Percentiles rank a stretch among this genome's conserved stretches.
Conservation (phyloP, 768 basidiomycete species). For the Dictyophora rubrovolvata region DNA sequence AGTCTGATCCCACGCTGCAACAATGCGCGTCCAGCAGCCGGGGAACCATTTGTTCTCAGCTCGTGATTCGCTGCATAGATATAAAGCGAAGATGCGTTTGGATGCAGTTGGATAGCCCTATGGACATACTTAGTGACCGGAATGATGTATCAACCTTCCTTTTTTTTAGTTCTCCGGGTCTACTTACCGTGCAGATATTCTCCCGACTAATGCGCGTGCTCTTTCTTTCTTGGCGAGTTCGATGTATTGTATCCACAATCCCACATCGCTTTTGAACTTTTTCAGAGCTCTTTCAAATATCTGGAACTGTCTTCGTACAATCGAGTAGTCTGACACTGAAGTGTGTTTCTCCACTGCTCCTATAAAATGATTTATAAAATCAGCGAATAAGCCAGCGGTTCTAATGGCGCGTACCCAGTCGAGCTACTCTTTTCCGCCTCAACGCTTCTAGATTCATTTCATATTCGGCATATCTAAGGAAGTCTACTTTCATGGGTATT, state of each 20-base stretch:
- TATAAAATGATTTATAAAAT: constrained; percentile 19
- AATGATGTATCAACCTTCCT: not conserved
- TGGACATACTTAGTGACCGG: not conserved
- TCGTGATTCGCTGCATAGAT: constrained; percentile 81
- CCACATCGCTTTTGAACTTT: constrained; percentile 82
- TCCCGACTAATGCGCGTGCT: constrained; percentile 68
- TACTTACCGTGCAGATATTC: constrained; percentile 70
- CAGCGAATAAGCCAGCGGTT: not conserved
- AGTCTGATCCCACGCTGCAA: constrained; percentile 80
- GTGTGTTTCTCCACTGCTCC: constrained; percentile 38
- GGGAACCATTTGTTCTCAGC: constrained; percentile 50
- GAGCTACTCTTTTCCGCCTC: constrained; percentile 60
- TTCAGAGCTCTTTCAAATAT: constrained; percentile 85
- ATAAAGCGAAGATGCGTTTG: constrained; percentile 66
- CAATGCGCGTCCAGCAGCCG: constrained; percentile 71
- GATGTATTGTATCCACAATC: constrained; percentile 84
- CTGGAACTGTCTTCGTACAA: constrained; percentile 76
- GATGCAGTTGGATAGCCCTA: constrained; percentile 84
- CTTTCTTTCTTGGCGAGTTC: constrained; percentile 73
- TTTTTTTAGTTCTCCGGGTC: not conserved
- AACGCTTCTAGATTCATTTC: constrained; percentile 83
- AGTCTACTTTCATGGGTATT: constrained; percentile 79
- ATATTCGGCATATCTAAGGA: constrained; percentile 82
- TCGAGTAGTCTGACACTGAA: constrained; percentile 74
- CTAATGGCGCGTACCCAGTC: constrained; percentile 42